Evolutionary conservation across 2,329 filamentous ascomycete genomes (phyloP).

Genomic region (Phialophora macrospora): DNA sequence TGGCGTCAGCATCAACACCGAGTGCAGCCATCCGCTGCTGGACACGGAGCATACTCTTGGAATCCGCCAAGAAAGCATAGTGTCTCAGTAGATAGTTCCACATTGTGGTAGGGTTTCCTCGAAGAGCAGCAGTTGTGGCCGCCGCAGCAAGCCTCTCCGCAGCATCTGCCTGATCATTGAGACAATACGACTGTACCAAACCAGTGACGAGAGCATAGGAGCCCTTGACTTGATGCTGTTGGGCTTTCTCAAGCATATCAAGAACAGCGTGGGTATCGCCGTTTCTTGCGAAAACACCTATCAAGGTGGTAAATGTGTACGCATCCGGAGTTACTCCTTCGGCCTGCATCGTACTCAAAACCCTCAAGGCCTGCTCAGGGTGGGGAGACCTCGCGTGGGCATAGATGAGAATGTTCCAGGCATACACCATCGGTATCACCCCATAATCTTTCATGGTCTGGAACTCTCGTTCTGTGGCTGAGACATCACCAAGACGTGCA

Average conservation of each 20-base stretch:
- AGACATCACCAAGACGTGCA: constrained; percentile 69
- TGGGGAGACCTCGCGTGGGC: constrained; percentile 70
- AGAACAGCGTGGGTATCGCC: constrained; percentile 75
- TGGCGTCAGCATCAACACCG: constrained; percentile 57
- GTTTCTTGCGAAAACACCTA: constrained; percentile 70
- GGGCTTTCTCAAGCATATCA: constrained; percentile 67
- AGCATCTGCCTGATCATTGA: constrained; percentile 58
- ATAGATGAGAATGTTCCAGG: constrained; percentile 79
- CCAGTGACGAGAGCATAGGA: constrained; percentile 65
- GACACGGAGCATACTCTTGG: constrained; percentile 58
- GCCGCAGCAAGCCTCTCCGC: constrained; percentile 66
- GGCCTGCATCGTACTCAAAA: constrained; percentile 66
- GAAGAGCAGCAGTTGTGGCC: constrained; percentile 57
- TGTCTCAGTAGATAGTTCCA: constrained; percentile 80
- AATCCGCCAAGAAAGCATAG: constrained; percentile 67
- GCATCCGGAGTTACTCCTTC: constrained; percentile 60
- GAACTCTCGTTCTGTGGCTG: constrained; percentile 65
- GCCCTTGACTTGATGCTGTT: constrained; percentile 57
- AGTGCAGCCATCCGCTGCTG: constrained; percentile 61
- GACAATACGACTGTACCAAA: constrained; percentile 71
- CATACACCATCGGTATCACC: constrained; percentile 61
- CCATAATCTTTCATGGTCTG: constrained; percentile 64
- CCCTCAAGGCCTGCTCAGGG: constrained; percentile 66
- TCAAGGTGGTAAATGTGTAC: constrained; percentile 72
- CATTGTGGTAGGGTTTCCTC: constrained; percentile 63